Evolutionary conservation across 2,329 filamentous ascomycete genomes (phyloP).

Genomic region (Fusarium sp.): DNA sequence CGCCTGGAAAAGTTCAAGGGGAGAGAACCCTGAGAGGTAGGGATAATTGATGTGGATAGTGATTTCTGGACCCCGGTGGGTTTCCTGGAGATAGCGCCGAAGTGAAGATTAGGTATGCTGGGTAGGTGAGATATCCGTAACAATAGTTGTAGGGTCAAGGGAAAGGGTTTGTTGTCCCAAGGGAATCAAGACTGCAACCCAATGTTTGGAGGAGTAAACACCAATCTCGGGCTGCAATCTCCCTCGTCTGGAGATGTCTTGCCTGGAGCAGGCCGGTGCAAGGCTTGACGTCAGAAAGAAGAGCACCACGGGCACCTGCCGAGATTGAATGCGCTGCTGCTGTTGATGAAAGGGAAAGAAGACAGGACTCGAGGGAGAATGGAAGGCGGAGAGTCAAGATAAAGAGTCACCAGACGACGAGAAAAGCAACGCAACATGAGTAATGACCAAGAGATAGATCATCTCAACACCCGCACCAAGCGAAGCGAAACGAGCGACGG

Average conservation of each 20-base stretch:
- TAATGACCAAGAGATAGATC: background rate
- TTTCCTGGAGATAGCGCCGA: background rate
- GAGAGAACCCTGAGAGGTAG: background rate
- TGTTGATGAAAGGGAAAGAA: background rate
- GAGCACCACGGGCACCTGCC: background rate
- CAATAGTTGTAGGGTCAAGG: background rate
- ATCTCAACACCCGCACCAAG: background rate
- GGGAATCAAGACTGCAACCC: background rate
- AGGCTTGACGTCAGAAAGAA: background rate
- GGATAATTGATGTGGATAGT: background rate
- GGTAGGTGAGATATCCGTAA: background rate
- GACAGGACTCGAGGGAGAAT: background rate
- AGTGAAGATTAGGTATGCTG: background rate
- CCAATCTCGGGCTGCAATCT: background rate
- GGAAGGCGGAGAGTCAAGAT: background rate
- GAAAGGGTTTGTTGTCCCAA: background rate
- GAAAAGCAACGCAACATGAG: background rate
- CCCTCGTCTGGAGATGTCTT: background rate
- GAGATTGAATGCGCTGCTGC: background rate
- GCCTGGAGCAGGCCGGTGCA: background rate
- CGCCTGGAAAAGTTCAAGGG: background rate
- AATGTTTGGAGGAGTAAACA: background rate
- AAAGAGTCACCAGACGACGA: background rate
- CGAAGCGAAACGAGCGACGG: background rate
- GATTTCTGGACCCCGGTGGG: background rate